Percentiles rank a stretch among this genome's conserved stretches.
phyloP scores from a whole-genome alignment of 139 green algal genomes.

The Monoraphidium neglectum region DNA sequence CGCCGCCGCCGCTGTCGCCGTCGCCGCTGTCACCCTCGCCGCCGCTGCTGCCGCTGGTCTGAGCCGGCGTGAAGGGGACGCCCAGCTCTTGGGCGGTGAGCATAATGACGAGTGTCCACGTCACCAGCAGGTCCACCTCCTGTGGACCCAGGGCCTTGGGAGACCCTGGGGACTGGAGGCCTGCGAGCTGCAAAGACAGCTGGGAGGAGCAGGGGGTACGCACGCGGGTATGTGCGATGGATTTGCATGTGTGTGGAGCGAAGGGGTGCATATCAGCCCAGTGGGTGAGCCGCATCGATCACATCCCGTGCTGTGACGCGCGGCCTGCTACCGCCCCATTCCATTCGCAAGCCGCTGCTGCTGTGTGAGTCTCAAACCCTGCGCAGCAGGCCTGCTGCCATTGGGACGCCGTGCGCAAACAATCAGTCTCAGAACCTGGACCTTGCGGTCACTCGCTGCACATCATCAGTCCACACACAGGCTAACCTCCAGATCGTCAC shows the following conservation, averaged over 20 bases:
- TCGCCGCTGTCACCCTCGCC: neutral
- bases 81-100: conserved; percentile 61
- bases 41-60: neutral
- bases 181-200: conserved; percentile 37
- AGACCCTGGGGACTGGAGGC: neutral
- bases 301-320: no score
- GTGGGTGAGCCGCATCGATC: no score
- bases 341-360: no score
- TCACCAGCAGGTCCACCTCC: conserved; percentile 56
- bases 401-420: neutral
- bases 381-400: no score
- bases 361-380: no score
- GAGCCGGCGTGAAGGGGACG: conserved; percentile 26
- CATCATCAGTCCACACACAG: no score
- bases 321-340: no score
- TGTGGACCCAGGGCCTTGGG: conserved; percentile 8
- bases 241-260: no score
- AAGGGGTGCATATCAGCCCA: no score
- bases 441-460: no score
- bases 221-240: neutral
- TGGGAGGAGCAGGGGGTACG: neutral
- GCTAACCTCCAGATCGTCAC: conserved; percentile 41
- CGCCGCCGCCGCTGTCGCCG: conserved; percentile 32
- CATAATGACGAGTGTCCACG: conserved; percentile 62
- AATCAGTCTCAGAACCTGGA: neutral